Percentiles rank a stretch among this genome's conserved stretches.
Evolutionary conservation across 371 early-diverging fungal species (phyloP).

Genomic region (Zychaea mexicana): DNA sequence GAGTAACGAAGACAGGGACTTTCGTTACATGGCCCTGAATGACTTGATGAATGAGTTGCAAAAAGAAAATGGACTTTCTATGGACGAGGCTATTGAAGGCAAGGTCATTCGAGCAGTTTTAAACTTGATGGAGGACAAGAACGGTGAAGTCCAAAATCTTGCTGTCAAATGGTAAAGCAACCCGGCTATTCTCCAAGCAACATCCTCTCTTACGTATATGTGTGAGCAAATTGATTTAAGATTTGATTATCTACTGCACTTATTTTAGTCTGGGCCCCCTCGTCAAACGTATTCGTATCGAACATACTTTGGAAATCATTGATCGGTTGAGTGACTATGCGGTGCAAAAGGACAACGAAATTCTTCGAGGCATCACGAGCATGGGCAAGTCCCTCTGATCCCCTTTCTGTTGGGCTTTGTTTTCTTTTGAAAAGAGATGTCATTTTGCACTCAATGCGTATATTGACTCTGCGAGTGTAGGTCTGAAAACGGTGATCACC

Average conservation of each 20-base stretch:
- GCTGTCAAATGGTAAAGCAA: slow-evolving; percentile 81
- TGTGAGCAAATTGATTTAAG: too few species aligned
- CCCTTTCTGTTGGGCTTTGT: neutral
- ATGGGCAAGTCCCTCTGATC: slow-evolving; percentile 54
- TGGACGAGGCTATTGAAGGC: slow-evolving; percentile 70
- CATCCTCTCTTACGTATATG: neutral
- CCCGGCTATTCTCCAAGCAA: neutral
- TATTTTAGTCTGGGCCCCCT: slow-evolving; percentile 82
- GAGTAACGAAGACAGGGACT: slow-evolving; percentile 82
- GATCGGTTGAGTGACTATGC: slow-evolving; percentile 65
- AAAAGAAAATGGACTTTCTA: slow-evolving; percentile 45
- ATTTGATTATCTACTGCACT: too few species aligned
- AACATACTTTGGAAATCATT: slow-evolving; percentile 67
- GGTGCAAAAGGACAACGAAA: slow-evolving; percentile 58
- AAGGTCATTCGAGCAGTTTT: slow-evolving; percentile 73
- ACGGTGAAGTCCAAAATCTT: slow-evolving; percentile 92
- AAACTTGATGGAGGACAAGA: slow-evolving; percentile 79
- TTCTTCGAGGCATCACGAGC: slow-evolving; percentile 77
- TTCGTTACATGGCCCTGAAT: slow-evolving; percentile 92
- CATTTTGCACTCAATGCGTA: too few species aligned
- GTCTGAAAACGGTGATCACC: slow-evolving; percentile 78
- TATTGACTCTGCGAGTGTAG: too few species aligned
- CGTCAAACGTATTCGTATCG: slow-evolving; percentile 71
- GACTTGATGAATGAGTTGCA: slow-evolving; percentile 83
- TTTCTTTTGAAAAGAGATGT: too few species aligned